Base-by-base conservation (phyloP, 202 grass and related monocot genomes). In the Dendrocalamus latiflorus region DNA sequence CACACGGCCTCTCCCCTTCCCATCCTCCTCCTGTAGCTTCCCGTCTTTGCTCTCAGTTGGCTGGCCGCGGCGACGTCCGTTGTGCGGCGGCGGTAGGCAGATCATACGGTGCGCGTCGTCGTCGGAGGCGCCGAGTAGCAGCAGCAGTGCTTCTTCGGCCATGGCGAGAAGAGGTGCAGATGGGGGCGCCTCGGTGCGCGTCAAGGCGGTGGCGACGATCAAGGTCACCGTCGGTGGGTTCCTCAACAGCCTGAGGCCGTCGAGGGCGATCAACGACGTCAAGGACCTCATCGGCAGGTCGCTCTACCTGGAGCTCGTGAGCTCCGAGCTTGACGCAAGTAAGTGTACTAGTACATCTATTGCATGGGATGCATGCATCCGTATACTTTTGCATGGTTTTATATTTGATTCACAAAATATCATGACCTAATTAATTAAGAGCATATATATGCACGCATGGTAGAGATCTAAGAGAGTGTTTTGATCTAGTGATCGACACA, bases 201-300 rank as follows among this genome's bases (percentile, higher is more conserved):
- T 97, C 8, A 89, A n/a, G 83, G 91, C 91, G 51, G 62, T 78
- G 12, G 86, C 80, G 20, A 90, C 84, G 11, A 69, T 93, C 22
- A 87, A 81, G 81, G 48, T 74, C 58, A 89, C 86, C 51, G 77
- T 59, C 3, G 69, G 77, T 1, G 84, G 86, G 38, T 26, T 96
- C 42, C 58, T 96, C 9, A 41, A 34, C 14, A 43, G 42, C 34
- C 13, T 95, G 67, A 34, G 65, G 24, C 81, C 81, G 33, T 81
- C 84, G 1, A 86, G 65, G 15, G 77, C n/a, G n/a, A n/a, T n/a
- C n/a, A n/a, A n/a, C n/a, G n/a, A n/a, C n/a, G n/a, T n/a, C n/a
- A n/a, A n/a, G n/a, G n/a, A n/a, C n/a, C n/a, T n/a, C n/a, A n/a
- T n/a, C n/a, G n/a, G n/a, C n/a, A n/a, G n/a, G n/a, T n/a, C n/a